Base-by-base conservation (phyloP, 2,329 filamentous ascomycete species). In the Dichotomopilus funicola region DNA sequence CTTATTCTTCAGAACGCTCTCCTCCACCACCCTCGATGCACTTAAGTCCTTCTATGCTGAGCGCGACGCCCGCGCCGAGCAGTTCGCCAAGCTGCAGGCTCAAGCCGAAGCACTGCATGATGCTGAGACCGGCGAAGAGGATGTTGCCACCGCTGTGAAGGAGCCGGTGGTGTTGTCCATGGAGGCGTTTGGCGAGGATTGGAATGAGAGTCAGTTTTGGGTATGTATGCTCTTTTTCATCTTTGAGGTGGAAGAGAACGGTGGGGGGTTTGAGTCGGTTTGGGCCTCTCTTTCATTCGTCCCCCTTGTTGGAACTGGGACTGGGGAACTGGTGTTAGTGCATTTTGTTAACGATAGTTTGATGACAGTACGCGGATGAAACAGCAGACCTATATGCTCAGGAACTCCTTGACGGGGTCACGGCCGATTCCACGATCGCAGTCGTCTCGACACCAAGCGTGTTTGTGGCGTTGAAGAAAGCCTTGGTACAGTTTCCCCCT, bases 151-250 rank as follows among this genome's bases (percentile, higher is more conserved):
- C 42, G 42, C 19, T 42, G 6, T 12, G 43, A 12, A 11, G 13
- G n/a, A 40, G 11, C 35, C 60, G 36, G 67, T 69, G 41, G 59
- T 79, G 52, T 74, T 80, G 53, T 75, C 73, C 12, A 92, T 92
- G 81, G 82, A 87, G 35, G 74, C 79, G 1, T 94, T 92, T 64
- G 76, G 77, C 1, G 89, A 92, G 70, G 86, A 92, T 69, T 94
- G 89, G 89, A 89, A 91, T 66, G 81, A 86, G 65, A 87, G 82
- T 59, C 88, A 92, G 71, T 94, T 94, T 66, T 94, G 89, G 88
- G 85, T 88, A 75, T 6, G 57, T 52, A 19, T 27, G 19, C 19
- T 27, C 19, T 13, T 45, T 10, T n/a, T 11, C 11, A 9, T n/a
- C 45, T 48, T 47, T 27, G 11, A 5, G 41, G 19, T 36, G 12